These are phyloP conservation scores for Mortierella sp. DNA, from an alignment of 371 early-diverging fungal species.

Conservation along the genomic window DNA sequence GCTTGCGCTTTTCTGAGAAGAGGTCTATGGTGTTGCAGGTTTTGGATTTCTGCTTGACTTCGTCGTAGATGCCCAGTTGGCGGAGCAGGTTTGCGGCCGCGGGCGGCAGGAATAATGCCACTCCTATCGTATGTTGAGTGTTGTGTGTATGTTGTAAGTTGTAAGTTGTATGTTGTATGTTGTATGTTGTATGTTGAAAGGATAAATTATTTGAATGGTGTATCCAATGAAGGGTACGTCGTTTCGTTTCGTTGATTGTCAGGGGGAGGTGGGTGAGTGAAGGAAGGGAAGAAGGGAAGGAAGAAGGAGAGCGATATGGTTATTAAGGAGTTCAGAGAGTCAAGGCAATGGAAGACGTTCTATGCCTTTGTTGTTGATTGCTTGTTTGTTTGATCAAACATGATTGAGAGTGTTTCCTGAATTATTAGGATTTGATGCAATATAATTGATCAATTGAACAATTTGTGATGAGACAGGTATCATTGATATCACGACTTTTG, in stretches of 20 bases:
- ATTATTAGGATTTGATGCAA: too few relatives aligned
- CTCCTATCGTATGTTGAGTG: neutral
- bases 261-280: neutral
- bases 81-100: conserved; percentile 2
- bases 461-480: too few relatives aligned
- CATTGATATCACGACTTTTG: too few relatives aligned
- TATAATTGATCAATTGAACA: too few relatives aligned
- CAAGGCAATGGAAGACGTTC: neutral
- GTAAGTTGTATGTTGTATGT: neutral
- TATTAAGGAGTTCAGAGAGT: neutral
- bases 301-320: neutral
- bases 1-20: conserved; percentile 9
- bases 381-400: neutral
- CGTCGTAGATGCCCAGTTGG: neutral
- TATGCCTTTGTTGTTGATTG: neutral
- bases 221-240: neutral
- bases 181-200: neutral
- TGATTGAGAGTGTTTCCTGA: neutral
- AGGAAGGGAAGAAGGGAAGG: neutral
- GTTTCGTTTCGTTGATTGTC: neutral
- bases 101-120: neutral
- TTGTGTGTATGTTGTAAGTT: neutral
- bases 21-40: neutral
- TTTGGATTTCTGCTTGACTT: conserved; percentile 1
- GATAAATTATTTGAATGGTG: neutral